Evolutionary conservation across 371 early-diverging fungal genomes (phyloP), one percentile per base, ranked within the genome.

Genomic region (Mortierella sp.): DNA sequence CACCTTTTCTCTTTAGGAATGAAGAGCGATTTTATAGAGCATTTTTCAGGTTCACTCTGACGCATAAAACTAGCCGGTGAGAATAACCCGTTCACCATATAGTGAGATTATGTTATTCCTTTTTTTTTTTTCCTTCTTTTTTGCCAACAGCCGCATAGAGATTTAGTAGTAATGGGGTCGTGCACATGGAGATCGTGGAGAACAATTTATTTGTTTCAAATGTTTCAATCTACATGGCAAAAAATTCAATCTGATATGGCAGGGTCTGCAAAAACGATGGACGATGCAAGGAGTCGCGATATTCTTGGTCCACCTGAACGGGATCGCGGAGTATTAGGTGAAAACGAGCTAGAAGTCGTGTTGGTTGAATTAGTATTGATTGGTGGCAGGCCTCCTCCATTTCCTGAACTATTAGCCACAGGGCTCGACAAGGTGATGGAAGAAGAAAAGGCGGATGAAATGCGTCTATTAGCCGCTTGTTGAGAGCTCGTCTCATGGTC

Each of bases 401-500:
- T 54, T 28, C 47, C 45, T 45, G 11, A 26, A 11, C 35, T n/a
- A 20, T 24, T 39, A 22, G 11, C n/a, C 12, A 0, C 6, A 4
- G 67, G 65, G 40, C 66, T 55, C 0, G 73, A 66, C 28, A 78
- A 32, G 28, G 39, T 59, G 22, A 78, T 73, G n/a, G 78, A 78
- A n/a, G 78, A 78, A 11, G 78, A 63, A 61, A 73, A 78, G 9
- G 74, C 74, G n/a, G 78, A 78, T 0, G 78, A 78, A 3, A 70
- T 20, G 16, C 70, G 57, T 54, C 45, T 62, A 43, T 60, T 71
- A 0, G 58, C 5, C 26, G 64, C 61, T 14, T 77, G 68, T 16
- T 64, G 52, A 35, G 11, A 49, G 60, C 24, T 63, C 39, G 20
- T 11, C 8, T 28, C 24, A 47, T 40, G 57, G 3, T 43, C 45